Evolutionary conservation across 2,329 filamentous ascomycete genomes (phyloP), one percentile per base, ranked within the genome.

Genomic region (Cercospora canescens): DNA sequence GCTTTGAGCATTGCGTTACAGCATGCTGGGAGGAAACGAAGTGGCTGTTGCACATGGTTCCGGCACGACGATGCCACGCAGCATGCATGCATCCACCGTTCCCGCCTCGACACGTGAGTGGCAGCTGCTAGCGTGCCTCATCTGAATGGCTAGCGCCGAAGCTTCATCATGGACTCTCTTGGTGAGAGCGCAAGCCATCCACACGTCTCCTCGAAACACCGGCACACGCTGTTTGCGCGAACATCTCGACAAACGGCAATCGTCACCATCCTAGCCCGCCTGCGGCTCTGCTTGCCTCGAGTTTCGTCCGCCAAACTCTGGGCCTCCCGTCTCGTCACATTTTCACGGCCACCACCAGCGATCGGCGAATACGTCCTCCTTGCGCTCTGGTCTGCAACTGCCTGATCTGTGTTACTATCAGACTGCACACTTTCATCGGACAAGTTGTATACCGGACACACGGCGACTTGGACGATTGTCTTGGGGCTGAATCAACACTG

Each of bases 301-400:
- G 52, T 59, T 66, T 62, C 59, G 58, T 54, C 55, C 41, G 45
- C 55, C 59, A 62, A 58, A 66, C 60, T 54, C 32, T 62, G 55
- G 37, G 50, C 8, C 34, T 11, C 39, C 34, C 26, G 48, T 50
- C 63, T 28, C 45, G 45, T 58, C 48, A 56, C 50, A 57, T 61
- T 61, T 56, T 56, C 34, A 32, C 58, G 35, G 35, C 63, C 58
- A 41, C 55, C 39, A 39, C 24, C 1, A 62, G n/a, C 32, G 34
- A 62, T 52, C 45, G 21, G 26, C 58, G 16, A 32, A 21, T 35
- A 45, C 56, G 32, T 11, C 2, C 45, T 52, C 45, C 45, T 52
- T 52, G 6, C 14, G n/a, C 45, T 52, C 45, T 28, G 45, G 12
- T 16, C 14, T 16, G 45, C 45, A 24, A 52, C 24, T 14, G 16